phyloP scores from a whole-genome alignment of 78 protist genomes.

The Cavenderia fasciculata region DNA sequence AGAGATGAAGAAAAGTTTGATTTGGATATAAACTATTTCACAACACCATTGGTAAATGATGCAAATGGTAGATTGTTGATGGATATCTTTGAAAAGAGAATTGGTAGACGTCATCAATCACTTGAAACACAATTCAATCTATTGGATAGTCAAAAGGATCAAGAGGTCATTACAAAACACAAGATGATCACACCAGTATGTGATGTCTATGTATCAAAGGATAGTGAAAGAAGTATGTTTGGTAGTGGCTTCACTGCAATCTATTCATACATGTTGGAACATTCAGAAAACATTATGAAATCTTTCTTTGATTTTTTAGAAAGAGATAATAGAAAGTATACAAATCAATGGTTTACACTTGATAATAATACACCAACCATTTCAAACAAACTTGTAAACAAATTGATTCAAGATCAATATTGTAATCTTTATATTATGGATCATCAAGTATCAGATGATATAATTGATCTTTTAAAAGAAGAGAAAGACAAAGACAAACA shows the following conservation, averaged over 20 bases:
- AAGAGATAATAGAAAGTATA: slow-evolving; percentile 7
- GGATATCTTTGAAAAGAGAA: not conserved
- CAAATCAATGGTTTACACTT: slow-evolving; percentile 28
- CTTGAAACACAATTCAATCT: not conserved
- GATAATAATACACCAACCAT: slow-evolving; percentile 17
- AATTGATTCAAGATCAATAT: not conserved
- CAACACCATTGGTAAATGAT: slow-evolving; percentile 27
- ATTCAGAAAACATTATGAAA: not conserved
- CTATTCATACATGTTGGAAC: not conserved
- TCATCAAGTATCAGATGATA: not conserved
- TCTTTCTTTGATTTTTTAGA: no score
- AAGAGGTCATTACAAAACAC: not conserved
- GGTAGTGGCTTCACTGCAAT: slow-evolving; percentile 26
- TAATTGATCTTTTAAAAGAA: not conserved
- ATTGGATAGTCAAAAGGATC: not conserved
- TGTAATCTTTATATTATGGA: slow-evolving; percentile 54
- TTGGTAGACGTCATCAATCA: not conserved
- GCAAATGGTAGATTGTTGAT: not conserved
- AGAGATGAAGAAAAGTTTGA: not conserved
- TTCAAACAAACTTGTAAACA: not conserved
- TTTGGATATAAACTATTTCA: not conserved
- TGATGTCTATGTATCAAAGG: slow-evolving; percentile 13
- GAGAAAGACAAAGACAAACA: not conserved
- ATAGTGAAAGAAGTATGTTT: slow-evolving; percentile 61
- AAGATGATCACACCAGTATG: not conserved